A percentile compares a stretch with the other conserved stretches of the same genome.
Conservation (phyloP, 768 basidiomycete genomes). For the Psilocybe subaeruginosa region DNA sequence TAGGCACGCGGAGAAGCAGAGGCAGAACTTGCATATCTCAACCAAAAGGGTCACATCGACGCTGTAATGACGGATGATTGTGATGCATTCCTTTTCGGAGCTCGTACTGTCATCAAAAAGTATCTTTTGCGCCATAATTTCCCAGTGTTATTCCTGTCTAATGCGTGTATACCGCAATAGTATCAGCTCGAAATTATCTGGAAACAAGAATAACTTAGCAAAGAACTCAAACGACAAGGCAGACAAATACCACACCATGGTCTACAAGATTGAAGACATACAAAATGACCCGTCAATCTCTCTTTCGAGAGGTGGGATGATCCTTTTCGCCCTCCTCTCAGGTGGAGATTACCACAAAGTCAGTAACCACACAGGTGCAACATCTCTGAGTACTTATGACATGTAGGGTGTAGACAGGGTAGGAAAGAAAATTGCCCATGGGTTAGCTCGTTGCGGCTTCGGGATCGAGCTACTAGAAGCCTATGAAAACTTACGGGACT, state of each 20-base stretch:
- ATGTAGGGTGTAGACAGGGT: slow-evolving; percentile 42
- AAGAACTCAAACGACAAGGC: slow-evolving; percentile 19
- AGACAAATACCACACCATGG: slow-evolving; percentile 22
- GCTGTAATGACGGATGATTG: slow-evolving; percentile 25
- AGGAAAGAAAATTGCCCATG: slow-evolving; percentile 58
- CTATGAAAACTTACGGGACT: slow-evolving; percentile 31
- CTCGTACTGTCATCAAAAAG: slow-evolving; percentile 22
- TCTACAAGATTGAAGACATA: slow-evolving; percentile 49
- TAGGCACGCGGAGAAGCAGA: slow-evolving; percentile 26
- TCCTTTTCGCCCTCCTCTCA: slow-evolving; percentile 66
- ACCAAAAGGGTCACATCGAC: slow-evolving; percentile 20
- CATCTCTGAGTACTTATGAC: slow-evolving; percentile 32
- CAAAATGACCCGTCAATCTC: slow-evolving; percentile 60
- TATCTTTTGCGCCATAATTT: slow-evolving; percentile 1
- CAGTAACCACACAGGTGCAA: neutral
- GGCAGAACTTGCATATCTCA: slow-evolving; percentile 26
- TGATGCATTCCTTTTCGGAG: slow-evolving; percentile 26
- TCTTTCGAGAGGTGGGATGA: slow-evolving; percentile 62
- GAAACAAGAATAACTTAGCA: slow-evolving; percentile 32
- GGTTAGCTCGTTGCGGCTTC: slow-evolving; percentile 65
- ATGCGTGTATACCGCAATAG: slow-evolving; percentile 38
- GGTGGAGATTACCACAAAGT: slow-evolving; percentile 70
- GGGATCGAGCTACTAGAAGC: slow-evolving; percentile 57
- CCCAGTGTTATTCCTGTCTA: neutral
- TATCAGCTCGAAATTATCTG: slow-evolving; percentile 50